Percentiles rank a stretch among this genome's conserved stretches.
Conservation (phyloP, 805 yeast species). For the Saccharomyces paradoxus region DNA sequence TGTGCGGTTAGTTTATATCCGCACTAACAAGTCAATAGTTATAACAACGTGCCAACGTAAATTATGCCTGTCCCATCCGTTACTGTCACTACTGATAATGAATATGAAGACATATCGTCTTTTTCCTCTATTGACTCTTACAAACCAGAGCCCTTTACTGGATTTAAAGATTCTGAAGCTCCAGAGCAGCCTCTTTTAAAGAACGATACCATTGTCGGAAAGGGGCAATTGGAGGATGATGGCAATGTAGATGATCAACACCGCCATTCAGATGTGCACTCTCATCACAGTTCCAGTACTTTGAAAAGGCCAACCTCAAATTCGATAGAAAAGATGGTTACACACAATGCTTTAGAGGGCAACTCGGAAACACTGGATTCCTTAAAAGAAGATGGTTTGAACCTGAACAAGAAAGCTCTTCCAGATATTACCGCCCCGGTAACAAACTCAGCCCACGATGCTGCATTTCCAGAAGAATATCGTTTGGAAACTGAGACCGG, state of each 20-base stretch:
- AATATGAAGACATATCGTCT: conserved; percentile 24
- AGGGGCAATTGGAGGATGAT: background rate
- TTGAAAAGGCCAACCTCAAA: conserved; percentile 11
- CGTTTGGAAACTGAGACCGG: conserved; percentile 60
- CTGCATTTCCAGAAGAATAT: conserved; percentile 59
- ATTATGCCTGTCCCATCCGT: background rate
- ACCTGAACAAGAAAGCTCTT: conserved; percentile 7
- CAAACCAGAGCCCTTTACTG: conserved; percentile 21
- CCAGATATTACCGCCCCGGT: conserved; percentile 21
- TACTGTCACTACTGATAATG: conserved; percentile 9
- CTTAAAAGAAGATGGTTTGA: conserved; percentile 11
- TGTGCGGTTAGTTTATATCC: background rate
- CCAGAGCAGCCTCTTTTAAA: background rate
- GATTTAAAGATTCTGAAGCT: conserved; percentile 1
- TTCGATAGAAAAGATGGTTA: conserved; percentile 16
- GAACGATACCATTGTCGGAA: background rate
- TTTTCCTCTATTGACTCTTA: conserved; percentile 23
- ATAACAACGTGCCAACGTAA: background rate
- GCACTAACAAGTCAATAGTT: background rate
- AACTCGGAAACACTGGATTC: conserved; percentile 23
- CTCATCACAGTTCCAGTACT: conserved; percentile 7
- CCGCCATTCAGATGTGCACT: background rate
- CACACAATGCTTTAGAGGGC: conserved; percentile 18
- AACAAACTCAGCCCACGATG: conserved; percentile 4
- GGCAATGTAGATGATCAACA: background rate